Percentiles rank a stretch among this genome's conserved stretches.
phyloP scores from a whole-genome alignment of 345 rosid genomes.

The Hypericum perforatum region DNA sequence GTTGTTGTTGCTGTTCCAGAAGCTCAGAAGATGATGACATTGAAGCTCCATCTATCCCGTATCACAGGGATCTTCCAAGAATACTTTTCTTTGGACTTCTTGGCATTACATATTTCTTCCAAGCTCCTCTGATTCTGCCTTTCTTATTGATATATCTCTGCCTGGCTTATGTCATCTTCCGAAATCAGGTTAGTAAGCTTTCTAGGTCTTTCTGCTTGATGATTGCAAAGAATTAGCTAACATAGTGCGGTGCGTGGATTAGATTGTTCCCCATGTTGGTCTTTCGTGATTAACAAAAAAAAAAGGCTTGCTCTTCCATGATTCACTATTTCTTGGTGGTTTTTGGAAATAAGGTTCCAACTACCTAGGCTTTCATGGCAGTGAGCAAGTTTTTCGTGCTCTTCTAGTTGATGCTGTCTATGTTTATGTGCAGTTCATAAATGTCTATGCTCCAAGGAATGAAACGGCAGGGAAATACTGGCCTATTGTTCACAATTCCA shows the following conservation, averaged over 20 bases:
- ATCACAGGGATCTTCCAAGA: constrained; percentile 55
- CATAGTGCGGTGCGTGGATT: too few relatives aligned
- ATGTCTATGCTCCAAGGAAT: constrained; percentile 64
- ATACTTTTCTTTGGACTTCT: constrained; percentile 74
- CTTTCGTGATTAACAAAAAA: too few relatives aligned
- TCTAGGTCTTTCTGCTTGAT: background rate
- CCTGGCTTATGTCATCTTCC: constrained; percentile 76
- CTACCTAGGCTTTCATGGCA: too few relatives aligned
- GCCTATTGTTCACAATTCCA: constrained; percentile 70
- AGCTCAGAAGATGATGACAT: constrained; percentile 28
- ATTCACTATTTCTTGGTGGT: too few relatives aligned
- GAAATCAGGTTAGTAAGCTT: constrained; percentile 64
- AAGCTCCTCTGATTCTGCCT: constrained; percentile 79
- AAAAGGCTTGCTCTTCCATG: too few relatives aligned
- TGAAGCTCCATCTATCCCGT: constrained; percentile 56
- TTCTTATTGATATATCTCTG: constrained; percentile 71
- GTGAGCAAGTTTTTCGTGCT: background rate
- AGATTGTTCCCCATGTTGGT: too few relatives aligned
- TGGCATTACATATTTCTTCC: constrained; percentile 77
- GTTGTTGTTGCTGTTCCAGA: constrained; percentile 16
- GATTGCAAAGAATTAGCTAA: too few relatives aligned
- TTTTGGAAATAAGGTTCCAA: too few relatives aligned
- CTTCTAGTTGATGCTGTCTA: background rate
- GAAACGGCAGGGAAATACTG: constrained; percentile 72
- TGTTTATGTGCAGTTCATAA: constrained; percentile 47